Evolutionary conservation across 257 asterid genomes (phyloP).

Genomic region (Fraxinus excelsior): DNA sequence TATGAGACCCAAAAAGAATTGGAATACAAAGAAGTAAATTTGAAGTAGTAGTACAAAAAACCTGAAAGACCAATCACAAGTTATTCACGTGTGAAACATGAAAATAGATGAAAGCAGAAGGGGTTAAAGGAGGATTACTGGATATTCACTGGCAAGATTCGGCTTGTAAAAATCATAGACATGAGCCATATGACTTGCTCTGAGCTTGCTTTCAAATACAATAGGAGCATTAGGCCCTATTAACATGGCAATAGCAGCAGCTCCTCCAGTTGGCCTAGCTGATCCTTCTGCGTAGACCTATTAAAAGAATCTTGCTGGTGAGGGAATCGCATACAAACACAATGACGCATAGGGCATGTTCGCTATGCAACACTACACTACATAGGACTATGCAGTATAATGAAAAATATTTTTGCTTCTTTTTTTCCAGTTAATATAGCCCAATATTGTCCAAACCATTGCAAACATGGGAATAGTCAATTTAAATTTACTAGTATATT

Average conservation of each 20-base stretch:
- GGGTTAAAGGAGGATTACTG: conserved; percentile 52
- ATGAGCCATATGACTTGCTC: conserved; percentile 97
- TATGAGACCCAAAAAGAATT: conserved; percentile 19
- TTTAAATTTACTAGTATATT: conserved; percentile 10
- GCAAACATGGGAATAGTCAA: background rate
- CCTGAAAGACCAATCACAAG: background rate
- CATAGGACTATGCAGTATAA: background rate
- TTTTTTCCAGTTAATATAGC: background rate
- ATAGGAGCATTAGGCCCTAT: conserved; percentile 99
- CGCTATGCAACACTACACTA: background rate
- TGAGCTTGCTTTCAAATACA: conserved; percentile 87
- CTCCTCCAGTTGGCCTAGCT: conserved; percentile 99
- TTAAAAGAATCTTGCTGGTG: conserved; percentile 24
- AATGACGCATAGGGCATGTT: background rate
- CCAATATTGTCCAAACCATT: background rate
- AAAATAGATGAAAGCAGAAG: conserved; percentile 10
- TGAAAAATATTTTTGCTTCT: background rate
- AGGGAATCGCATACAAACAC: background rate
- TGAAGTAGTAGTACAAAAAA: background rate
- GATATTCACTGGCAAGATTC: conserved; percentile 98
- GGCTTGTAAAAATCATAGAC: conserved; percentile 98
- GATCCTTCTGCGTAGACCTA: conserved; percentile 99
- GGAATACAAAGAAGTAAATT: background rate
- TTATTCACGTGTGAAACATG: background rate
- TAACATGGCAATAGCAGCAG: conserved; percentile 96